Conservation (phyloP, 129 eudicot species). For the Artemisia tridentata region DNA sequence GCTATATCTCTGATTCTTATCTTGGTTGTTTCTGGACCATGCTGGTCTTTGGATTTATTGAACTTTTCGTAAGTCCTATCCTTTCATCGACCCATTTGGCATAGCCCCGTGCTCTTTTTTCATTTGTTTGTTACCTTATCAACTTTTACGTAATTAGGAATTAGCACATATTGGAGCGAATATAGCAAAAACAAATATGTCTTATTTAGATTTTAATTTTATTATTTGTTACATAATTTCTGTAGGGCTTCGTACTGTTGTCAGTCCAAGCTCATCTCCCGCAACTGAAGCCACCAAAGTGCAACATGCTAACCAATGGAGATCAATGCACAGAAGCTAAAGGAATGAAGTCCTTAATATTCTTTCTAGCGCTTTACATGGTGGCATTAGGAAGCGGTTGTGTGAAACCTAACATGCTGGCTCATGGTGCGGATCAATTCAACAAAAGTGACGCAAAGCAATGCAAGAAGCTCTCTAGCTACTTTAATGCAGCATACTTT, state of each 20-base stretch:
- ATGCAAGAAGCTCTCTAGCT: constrained; percentile 78
- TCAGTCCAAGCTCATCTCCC: constrained; percentile 92
- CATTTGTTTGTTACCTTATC: neutral
- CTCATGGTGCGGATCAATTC: constrained; percentile 95
- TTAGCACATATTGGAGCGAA: no score
- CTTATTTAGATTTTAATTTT: neutral
- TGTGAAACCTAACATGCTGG: constrained; percentile 79
- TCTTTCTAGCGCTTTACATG: constrained; percentile 74
- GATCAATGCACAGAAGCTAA: constrained; percentile 58
- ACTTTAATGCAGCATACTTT: constrained; percentile 94
- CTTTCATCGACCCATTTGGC: neutral
- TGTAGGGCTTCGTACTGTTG: constrained; percentile 67
- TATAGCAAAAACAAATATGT: no score
- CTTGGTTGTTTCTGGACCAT: constrained; percentile 96
- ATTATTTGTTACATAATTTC: neutral
- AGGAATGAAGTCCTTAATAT: constrained; percentile 59
- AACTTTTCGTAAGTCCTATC: constrained; percentile 66
- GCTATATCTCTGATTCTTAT: constrained; percentile 85
- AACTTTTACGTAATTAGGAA: neutral
- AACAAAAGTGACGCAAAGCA: constrained; percentile 50
- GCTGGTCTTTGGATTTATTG: constrained; percentile 89
- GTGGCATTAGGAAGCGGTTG: constrained; percentile 94
- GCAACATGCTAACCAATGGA: constrained; percentile 65
- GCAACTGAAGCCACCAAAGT: constrained; percentile 75
- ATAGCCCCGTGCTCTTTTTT: neutral